Conservation (phyloP, 192 early-diverging fungal genomes). For the Coemansia sp. region DNA sequence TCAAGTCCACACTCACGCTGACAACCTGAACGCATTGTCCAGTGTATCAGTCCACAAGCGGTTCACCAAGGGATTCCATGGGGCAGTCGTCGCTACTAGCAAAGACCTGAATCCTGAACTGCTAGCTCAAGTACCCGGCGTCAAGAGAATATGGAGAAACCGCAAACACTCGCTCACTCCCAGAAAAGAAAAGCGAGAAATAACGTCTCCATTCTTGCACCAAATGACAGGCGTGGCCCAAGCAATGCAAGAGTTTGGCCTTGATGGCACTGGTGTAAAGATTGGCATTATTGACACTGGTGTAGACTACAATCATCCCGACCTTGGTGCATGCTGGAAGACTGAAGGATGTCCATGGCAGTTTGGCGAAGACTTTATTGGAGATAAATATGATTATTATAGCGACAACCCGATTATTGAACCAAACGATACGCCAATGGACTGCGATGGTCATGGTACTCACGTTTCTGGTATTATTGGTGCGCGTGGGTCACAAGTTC, state of each 20-base stretch:
- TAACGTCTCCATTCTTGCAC: constrained; percentile 24
- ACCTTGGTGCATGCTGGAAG: constrained; percentile 66
- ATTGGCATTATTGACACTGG: constrained; percentile 69
- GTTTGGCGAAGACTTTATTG: constrained; percentile 64
- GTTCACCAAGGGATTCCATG: constrained; percentile 17
- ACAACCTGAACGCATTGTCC: constrained; percentile 1
- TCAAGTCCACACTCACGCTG: not conserved
- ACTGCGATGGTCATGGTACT: constrained; percentile 67
- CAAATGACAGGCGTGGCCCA: constrained; percentile 52
- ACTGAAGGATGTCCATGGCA: constrained; percentile 54
- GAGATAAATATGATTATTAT: constrained; percentile 5
- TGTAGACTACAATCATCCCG: constrained; percentile 63
- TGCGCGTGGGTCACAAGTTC: constrained; percentile 39
- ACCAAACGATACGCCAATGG: constrained; percentile 53
- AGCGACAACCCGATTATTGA: constrained; percentile 45
- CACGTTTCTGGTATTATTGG: constrained; percentile 65
- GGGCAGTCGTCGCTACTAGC: constrained; percentile 16
- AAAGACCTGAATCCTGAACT: not conserved
- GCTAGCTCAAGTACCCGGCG: not conserved
- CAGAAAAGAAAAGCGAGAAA: not conserved
- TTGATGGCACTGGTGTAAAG: constrained; percentile 62
- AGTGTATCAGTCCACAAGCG: constrained; percentile 15
- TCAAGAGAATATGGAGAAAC: constrained; percentile 22
- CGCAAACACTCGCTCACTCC: constrained; percentile 2
- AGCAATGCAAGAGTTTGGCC: constrained; percentile 47